Percentiles rank a stretch among this genome's conserved stretches.
Evolutionary conservation across 768 basidiomycete genomes (phyloP).

Genomic region (Megacollybia marginata): DNA sequence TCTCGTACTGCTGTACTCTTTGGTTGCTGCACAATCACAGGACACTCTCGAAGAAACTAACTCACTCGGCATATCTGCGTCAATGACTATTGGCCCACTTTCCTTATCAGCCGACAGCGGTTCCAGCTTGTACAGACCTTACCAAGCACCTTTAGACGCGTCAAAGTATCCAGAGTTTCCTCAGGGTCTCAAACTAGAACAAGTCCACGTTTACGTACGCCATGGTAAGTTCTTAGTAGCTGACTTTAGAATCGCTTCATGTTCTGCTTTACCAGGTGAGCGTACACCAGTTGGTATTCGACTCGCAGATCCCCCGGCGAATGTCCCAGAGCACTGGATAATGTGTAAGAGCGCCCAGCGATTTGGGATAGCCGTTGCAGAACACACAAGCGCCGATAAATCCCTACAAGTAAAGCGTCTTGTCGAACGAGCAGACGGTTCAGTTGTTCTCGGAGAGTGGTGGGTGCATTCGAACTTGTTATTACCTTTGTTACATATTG

Average conservation of each 20-base stretch:
- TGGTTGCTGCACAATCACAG: neutral
- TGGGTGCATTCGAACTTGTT: constrained; percentile 21
- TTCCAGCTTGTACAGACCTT: neutral
- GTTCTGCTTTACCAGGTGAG: constrained; percentile 41
- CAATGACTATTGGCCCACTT: neutral
- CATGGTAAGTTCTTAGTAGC: constrained; percentile 45
- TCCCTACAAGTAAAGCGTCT: constrained; percentile 33
- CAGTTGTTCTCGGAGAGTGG: constrained; percentile 53
- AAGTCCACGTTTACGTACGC: constrained; percentile 69
- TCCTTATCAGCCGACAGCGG: neutral
- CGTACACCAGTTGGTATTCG: constrained; percentile 70
- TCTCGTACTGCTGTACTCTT: neutral
- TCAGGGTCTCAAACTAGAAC: constrained; percentile 46
- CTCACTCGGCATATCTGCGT: neutral
- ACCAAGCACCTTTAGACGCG: constrained; percentile 47
- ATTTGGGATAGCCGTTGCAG: constrained; percentile 38
- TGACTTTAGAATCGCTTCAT: neutral
- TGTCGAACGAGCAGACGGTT: constrained; percentile 54
- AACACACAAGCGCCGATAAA: constrained; percentile 18
- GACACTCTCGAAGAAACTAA: neutral
- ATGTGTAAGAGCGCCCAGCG: constrained; percentile 51
- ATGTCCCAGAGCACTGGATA: constrained; percentile 62
- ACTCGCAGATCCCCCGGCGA: constrained; percentile 52
- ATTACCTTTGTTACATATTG: neutral
- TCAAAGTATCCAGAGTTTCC: constrained; percentile 56